phyloP scores from a whole-genome alignment of 495 filamentous ascomycete species.

The Trichocladium antarcticum region DNA sequence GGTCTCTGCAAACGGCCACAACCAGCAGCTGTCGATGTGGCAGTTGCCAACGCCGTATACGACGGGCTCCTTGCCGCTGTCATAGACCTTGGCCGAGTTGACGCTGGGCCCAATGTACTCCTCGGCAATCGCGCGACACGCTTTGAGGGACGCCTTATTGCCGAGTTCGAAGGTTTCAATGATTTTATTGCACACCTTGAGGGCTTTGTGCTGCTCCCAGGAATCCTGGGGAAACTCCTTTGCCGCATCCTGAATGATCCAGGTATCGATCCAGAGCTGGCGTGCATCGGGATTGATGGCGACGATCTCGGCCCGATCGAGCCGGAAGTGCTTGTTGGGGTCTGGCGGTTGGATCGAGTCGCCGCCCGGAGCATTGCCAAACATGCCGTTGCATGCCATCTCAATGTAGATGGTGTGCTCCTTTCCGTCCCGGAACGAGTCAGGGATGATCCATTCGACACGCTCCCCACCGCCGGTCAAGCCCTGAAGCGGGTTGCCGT shows the following conservation, averaged over 20 bases:
- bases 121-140: constrained; percentile 69
- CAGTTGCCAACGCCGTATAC: constrained; percentile 90
- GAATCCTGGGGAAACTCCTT: constrained; percentile 68
- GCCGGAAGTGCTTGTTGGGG: constrained; percentile 65
- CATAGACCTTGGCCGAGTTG: constrained; percentile 75
- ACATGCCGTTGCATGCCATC: constrained; percentile 98
- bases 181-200: constrained; percentile 72
- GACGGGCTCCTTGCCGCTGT: constrained; percentile 56
- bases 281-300: constrained; percentile 79
- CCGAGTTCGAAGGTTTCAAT: constrained; percentile 80
- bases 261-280: constrained; percentile 79
- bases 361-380: constrained; percentile 78
- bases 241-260: constrained; percentile 85
- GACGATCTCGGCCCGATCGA: constrained; percentile 73
- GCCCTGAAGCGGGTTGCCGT: constrained; percentile 83
- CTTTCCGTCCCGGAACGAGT: constrained; percentile 69
- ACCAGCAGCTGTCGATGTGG: constrained; percentile 95
- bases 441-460: constrained; percentile 78
- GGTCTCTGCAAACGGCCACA: constrained; percentile 98
- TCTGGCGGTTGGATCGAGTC: constrained; percentile 83
- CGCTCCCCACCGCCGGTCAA: constrained; percentile 86
- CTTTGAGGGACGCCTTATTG: constrained; percentile 61
- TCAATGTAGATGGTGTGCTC: constrained; percentile 87
- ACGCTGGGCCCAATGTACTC: constrained; percentile 72
- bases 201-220: constrained; percentile 78